Conservation (phyloP, 345 rosid genomes). For the Populus simonii region DNA sequence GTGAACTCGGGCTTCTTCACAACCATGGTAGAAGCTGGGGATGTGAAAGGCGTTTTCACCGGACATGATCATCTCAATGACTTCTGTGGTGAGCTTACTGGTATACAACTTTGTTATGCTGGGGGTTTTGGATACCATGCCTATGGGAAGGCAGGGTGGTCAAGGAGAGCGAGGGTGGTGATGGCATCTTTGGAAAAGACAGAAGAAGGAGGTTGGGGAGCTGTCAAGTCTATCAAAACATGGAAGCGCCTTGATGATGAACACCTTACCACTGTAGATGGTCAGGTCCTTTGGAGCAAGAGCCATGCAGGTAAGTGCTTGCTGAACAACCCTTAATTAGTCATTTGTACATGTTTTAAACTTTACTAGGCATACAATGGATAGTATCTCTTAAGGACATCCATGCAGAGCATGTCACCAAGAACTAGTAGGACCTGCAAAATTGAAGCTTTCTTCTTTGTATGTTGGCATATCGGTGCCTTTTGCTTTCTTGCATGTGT, state of each 20-base stretch:
- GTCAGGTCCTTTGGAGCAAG: constrained; percentile 77
- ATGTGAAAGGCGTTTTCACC: constrained; percentile 76
- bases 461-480: background rate
- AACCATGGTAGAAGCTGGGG: constrained; percentile 72
- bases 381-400: background rate
- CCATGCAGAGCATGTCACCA: background rate
- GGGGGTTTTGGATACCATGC: constrained; percentile 97
- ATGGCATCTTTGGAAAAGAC: constrained; percentile 64
- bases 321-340: background rate
- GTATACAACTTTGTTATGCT: constrained; percentile 83
- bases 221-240: constrained; percentile 69
- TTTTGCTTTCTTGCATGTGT: background rate
- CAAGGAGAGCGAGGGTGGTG: constrained; percentile 78
- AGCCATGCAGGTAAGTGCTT: constrained; percentile 37
- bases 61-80: constrained; percentile 93
- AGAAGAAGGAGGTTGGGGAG: constrained; percentile 58
- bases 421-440: background rate
- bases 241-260: constrained; percentile 93
- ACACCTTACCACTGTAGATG: constrained; percentile 54
- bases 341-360: background rate
- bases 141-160: constrained; percentile 88
- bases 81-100: constrained; percentile 64
- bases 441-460: background rate
- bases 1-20: constrained; percentile 89
- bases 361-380: too few species aligned